Evolutionary conservation across 129 eudicot species (phyloP), one percentile per base, ranked within the genome.

Genomic region (Flaveria brownii): DNA sequence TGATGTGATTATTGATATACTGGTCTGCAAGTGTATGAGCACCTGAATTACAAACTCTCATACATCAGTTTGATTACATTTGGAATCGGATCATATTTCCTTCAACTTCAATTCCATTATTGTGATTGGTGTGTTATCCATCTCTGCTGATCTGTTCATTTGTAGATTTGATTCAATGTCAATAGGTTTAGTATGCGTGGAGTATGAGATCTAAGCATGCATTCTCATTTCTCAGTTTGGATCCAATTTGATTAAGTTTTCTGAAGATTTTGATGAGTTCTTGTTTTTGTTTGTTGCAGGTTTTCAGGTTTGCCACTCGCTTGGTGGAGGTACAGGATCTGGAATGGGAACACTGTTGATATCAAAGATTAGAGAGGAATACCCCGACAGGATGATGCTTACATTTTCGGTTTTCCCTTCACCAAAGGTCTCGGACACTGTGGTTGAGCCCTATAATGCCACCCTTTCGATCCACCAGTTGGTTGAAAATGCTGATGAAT

Each of bases 351-450:
- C 69, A 5, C 22, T 63, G 46, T 33, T 63, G 69, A 63, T 63
- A 14, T 63, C 69, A 30, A 63, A 63, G 69, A 33, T 63, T 6
- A 63, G 69, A 33, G 69, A 63, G 43, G 69, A 63, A 30, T 63
- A 30, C n/a, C 69, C 69, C 5, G 69, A 63, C 46, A 14, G 69
- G 4, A 63, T 63, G 69, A 63, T 63, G 69, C 69, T 63, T 30
- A 63, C 69, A 6, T 63, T 63, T 15, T 63, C 46, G 69, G 69
- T 63, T 63, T 63, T 63, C 69, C 69, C 69, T 28, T 63, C 69
- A 63, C 69, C 69, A 0, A 63, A 63, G 23, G 69, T 63, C 11
- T 63, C 69, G 1, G 69, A 63, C 22, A 30, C 69, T 30, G 69
- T 63, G 45, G 69, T 63, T 33, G 69, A 63, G 69, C 69, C 69